phyloP scores from a whole-genome alignment of 2,329 filamentous ascomycete species.

The Lachnellula cervina region DNA sequence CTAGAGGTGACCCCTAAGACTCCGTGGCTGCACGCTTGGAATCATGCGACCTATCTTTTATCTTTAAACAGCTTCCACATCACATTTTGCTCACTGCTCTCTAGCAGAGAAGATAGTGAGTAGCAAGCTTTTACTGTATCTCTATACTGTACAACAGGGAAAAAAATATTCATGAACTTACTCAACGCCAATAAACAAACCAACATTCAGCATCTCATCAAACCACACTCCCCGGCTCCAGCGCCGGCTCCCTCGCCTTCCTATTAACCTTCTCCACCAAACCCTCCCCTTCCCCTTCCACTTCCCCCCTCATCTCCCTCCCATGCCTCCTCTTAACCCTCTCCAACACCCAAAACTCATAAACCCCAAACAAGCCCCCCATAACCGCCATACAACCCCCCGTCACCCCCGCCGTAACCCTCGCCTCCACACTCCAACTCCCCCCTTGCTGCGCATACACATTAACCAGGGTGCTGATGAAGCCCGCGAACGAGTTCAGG shows the following conservation, averaged over 20 bases:
- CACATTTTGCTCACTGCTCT: too few relatives aligned
- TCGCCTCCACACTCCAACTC: slow-evolving; percentile 25
- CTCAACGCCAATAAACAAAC: too few relatives aligned
- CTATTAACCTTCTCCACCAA: slow-evolving; percentile 21
- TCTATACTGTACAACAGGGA: not conserved
- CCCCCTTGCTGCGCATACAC: slow-evolving; percentile 24
- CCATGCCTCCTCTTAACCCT: slow-evolving; percentile 24
- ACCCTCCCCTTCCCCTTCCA: slow-evolving; percentile 8
- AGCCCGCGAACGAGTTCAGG: slow-evolving; percentile 23
- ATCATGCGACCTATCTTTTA: too few relatives aligned
- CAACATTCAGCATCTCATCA: not conserved
- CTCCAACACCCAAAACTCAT: slow-evolving; percentile 25
- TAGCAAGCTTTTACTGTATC: too few relatives aligned
- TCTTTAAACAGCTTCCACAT: too few relatives aligned
- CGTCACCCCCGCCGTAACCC: slow-evolving; percentile 23
- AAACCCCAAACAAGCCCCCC: slow-evolving; percentile 23
- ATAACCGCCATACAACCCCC: slow-evolving; percentile 18
- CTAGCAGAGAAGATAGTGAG: too few relatives aligned
- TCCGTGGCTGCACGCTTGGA: too few relatives aligned
- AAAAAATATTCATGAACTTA: not conserved
- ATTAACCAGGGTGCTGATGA: slow-evolving; percentile 26
- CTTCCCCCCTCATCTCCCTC: slow-evolving; percentile 22
- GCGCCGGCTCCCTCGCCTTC: slow-evolving; percentile 15
- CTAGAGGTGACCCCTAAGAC: too few relatives aligned
- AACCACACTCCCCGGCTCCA: slow-evolving; percentile 24